These are phyloP conservation scores for Toxicodendron radicans DNA, from an alignment of 345 rosid genomes.

Conservation along the genomic window DNA sequence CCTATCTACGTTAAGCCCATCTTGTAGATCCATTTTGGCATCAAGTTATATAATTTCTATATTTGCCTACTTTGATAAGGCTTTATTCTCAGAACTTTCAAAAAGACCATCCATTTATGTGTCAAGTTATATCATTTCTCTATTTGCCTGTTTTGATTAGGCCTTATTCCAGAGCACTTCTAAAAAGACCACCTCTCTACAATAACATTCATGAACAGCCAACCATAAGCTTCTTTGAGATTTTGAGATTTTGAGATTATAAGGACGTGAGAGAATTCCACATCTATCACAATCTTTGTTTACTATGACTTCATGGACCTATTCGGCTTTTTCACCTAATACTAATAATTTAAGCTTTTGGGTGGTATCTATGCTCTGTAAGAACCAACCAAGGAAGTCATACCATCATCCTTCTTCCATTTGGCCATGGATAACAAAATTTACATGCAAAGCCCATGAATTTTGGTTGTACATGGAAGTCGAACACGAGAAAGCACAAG, in stretches of 20 bases:
- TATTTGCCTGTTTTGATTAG: not conserved
- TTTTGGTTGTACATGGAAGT: not conserved
- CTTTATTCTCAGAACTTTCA: not conserved
- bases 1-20: no score
- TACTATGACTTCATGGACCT: not conserved
- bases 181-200: not conserved
- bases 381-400: not conserved
- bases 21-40: no score
- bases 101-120: not conserved
- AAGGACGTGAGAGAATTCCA: not conserved
- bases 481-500: not conserved
- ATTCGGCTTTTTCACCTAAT: not conserved
- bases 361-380: not conserved
- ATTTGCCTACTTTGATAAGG: not conserved
- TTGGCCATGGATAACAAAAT: not conserved
- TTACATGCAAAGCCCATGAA: not conserved
- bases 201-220: not conserved
- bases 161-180: not conserved
- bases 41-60: not conserved
- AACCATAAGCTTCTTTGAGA: not conserved
- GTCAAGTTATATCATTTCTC: not conserved
- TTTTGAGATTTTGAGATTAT: no score
- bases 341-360: not conserved
- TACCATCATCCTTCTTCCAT: not conserved
- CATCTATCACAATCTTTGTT: no score